Percentiles rank a stretch among this genome's conserved stretches.
Evolutionary conservation across 2,329 filamentous ascomycete genomes (phyloP).

Genomic region (Aspergillus fumigatus): DNA sequence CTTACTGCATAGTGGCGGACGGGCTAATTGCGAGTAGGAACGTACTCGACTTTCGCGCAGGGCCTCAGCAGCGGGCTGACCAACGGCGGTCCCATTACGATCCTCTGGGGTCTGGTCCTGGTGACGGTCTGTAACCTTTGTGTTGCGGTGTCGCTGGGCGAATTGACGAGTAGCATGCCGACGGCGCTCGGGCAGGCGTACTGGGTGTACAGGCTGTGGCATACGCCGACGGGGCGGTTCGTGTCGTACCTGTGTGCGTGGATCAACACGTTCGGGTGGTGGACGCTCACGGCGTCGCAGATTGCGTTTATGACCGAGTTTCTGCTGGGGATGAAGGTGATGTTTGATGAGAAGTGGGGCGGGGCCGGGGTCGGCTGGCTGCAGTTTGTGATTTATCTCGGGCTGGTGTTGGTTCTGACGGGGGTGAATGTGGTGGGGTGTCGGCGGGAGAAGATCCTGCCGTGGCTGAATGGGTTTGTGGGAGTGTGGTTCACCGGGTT

Average conservation of each 20-base stretch:
- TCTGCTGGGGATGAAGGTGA: slow-evolving; percentile 52
- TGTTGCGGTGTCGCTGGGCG: slow-evolving; percentile 53
- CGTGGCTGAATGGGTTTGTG: slow-evolving; percentile 55
- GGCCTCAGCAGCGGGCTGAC: slow-evolving; percentile 48
- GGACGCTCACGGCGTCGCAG: slow-evolving; percentile 53
- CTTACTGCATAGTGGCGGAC: no score
- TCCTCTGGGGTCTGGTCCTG: slow-evolving; percentile 54
- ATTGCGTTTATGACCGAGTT: slow-evolving; percentile 57
- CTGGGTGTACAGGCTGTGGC: slow-evolving; percentile 49
- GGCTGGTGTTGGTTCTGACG: slow-evolving; percentile 46
- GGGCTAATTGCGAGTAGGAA: slow-evolving; percentile 31
- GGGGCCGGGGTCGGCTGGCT: slow-evolving; percentile 48
- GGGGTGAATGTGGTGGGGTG: slow-evolving; percentile 50
- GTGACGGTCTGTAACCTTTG: slow-evolving; percentile 51
- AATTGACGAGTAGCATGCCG: slow-evolving; percentile 56
- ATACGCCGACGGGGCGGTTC: slow-evolving; percentile 43
- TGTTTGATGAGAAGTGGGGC: slow-evolving; percentile 49
- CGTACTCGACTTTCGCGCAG: slow-evolving; percentile 56
- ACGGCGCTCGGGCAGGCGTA: slow-evolving; percentile 58
- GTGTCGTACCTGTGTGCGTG: slow-evolving; percentile 55
- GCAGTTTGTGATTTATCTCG: slow-evolving; percentile 53
- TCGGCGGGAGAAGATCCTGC: slow-evolving; percentile 45
- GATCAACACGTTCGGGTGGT: slow-evolving; percentile 60
- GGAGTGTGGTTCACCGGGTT: slow-evolving; percentile 50
- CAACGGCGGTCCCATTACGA: slow-evolving; percentile 52